Conservation (phyloP, 2,329 filamentous ascomycete genomes). For the Cytospora piceicola region DNA sequence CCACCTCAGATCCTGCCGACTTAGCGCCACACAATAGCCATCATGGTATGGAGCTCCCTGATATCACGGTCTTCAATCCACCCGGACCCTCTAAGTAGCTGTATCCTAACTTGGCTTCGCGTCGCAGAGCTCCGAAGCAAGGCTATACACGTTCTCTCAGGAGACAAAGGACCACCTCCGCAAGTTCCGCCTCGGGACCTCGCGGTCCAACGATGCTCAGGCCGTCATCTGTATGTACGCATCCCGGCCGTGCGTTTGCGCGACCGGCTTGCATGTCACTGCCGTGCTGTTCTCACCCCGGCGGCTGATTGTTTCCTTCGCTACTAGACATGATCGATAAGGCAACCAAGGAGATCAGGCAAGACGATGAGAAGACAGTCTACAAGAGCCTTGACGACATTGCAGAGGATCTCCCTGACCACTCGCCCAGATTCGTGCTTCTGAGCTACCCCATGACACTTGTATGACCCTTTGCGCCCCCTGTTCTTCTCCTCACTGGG, state of each 20-base stretch:
- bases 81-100: neutral
- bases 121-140: slow-evolving; percentile 72
- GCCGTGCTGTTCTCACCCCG: slow-evolving; percentile 27
- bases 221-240: slow-evolving; percentile 86
- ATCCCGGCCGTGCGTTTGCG: slow-evolving; percentile 31
- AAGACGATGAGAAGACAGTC: slow-evolving; percentile 74
- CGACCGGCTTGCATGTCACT: slow-evolving; percentile 65
- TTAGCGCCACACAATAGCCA: neutral
- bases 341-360: slow-evolving; percentile 84
- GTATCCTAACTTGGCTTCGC: slow-evolving; percentile 2
- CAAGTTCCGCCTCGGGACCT: slow-evolving; percentile 93
- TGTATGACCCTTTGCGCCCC: slow-evolving; percentile 50
- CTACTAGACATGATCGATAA: slow-evolving; percentile 77
- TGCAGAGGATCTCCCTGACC: slow-evolving; percentile 87
- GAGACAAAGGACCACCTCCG: slow-evolving; percentile 88
- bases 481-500: neutral
- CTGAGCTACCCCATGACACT: slow-evolving; percentile 89
- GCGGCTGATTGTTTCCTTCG: slow-evolving; percentile 14
- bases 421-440: slow-evolving; percentile 86
- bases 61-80: neutral
- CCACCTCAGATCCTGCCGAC: neutral
- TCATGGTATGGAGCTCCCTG: slow-evolving; percentile 22
- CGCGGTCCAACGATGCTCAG: slow-evolving; percentile 81
- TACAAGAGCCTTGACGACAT: slow-evolving; percentile 83
- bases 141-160: slow-evolving; percentile 89